Evolutionary conservation across 352 stramenopile genomes (phyloP), one percentile per base, ranked within the genome.

Genomic region (Pythium volutum): DNA sequence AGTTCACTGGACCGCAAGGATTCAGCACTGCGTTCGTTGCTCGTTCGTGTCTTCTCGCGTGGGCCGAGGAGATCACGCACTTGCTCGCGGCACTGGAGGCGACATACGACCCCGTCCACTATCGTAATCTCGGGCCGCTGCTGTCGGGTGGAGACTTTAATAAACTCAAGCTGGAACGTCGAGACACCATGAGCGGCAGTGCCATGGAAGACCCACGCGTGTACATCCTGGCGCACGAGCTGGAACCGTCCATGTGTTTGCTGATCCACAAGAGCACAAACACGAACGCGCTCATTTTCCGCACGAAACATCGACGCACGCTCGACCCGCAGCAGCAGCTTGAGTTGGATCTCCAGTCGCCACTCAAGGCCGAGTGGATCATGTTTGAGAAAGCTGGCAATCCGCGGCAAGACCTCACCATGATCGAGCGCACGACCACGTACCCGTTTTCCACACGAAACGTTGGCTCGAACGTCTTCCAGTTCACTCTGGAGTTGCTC

Each of bases 331-430:
- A 27, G 14, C 43, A 61, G 18, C 45, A 62, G 14, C 48, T 64
- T 10, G 69, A 81, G 20, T 45, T 84, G 10, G 66, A 85, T 49
- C 26, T 55, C 0, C 42, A 67, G 2, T 49, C 64, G 6, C 77
- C 77, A 6, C 63, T 87, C 9, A 73, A 77, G 26, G 77, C 71
- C 8, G 78, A 88, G 57, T 88, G 78, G 78, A 72, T 88, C 66
- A 82, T 88, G 76, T 85, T 88, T 47, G 78, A 88, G 41, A 88
- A 85, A 55, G 47, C 27, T 6, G 77, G 77, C 12, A 88, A 88
- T 54, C 78, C 78, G 11, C 67, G 75, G 0, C 69, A 85, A 22
- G 67, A 81, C 12, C 66, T 88, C 16, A 84, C 75, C 3, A 41
- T 74, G 7, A 74, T 88, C 36, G 78, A 88, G 56, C 67, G 74